Evolutionary conservation across 768 basidiomycete species (phyloP), one percentile per base, ranked within the genome.

Genomic region (Amanita subjunquillea): DNA sequence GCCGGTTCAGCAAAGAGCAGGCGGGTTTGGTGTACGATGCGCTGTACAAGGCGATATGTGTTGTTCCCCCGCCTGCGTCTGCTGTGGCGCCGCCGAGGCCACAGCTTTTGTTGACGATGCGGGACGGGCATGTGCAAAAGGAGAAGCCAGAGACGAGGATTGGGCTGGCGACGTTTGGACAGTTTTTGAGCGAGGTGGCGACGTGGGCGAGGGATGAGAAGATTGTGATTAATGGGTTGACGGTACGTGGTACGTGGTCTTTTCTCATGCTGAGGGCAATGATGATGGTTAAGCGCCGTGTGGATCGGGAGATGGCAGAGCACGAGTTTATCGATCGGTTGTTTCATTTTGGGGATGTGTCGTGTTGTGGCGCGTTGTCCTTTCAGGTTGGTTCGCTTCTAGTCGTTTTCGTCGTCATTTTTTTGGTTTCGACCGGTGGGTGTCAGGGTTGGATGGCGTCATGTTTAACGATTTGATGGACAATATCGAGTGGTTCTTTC

Each of bases 401-500:
- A 37, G 36, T 39, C 40, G 27, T 32, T 45, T 17, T 34, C 9
- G 9, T 12, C 12, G 23, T 50, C 8, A 6, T 12, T 4, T 1
- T 5, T 20, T 7, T n/a, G 6, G 20, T 12, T 30, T 43, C 53
- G 27, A 48, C 51, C n/a, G 6, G 34, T 17, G 13, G 10, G 85
- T 98, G 8, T 77, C 73, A 27, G 95, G 96, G 1, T 72, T 98
- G 46, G 86, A 96, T 59, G 85, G 85, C 2, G 88, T 96, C 42
- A 89, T 97, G 80, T 87, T 90, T 70, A 94, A 91, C 57, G 96
- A 97, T 65, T 70, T 99, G 58, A 97, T 98, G 96, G 90, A 93
- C 53, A 95, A 91, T 58, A 95, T 98, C 60, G 91, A 96, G 65
- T 99, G 95, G 95, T 95, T 98, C 70, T 97, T 98, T 70, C 87